Base-by-base conservation (phyloP, 352 stramenopile species). In the Globisporangium heterothallicum region DNA sequence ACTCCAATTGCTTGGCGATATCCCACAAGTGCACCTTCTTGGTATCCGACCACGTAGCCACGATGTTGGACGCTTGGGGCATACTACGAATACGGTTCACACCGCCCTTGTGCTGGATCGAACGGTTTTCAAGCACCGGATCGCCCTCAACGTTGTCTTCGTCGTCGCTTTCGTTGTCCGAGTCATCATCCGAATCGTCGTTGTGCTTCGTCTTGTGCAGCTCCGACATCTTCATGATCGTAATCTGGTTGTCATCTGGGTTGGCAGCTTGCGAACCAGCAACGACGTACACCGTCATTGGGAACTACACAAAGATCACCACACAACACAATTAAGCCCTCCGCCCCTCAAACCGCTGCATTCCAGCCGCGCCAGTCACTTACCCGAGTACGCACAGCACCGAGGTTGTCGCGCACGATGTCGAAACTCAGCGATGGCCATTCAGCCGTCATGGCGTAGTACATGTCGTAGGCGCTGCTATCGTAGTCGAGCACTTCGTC, bases 401-500 rank as follows among this genome's bases (percentile, higher is more conserved):
- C 97, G 12, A 99, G 68, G 66, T 92, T 92, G 65, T 99, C 97
- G 27, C 78, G 79, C 36, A 99, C 61, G 50, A 99, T 82, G 68
- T 99, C 97, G 61, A 99, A 97, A 63, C 86, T 97, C 21, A 99
- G 80, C 53, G 92, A 97, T 10, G 97, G 96, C 96, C 96, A 99
- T 71, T 99, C 97, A 38, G 95, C 88, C 5, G 85, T 96, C 60
- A 99, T 90, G 30, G 94, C 92, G 66, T 99, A 98, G 77, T 99
- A 98, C 95, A 99, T 99, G 69, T 98, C 96, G 79, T 99, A 99
- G 6, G 97, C 97, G 29, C 81, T 96, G 65, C 88, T 96, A 70
- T 99, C 97, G 79, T 98, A 98, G 74, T 99, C 97, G 34, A 99
- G 83, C 64, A 97, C 79, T 64, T 98, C 88, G 52, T 96, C 93